These are phyloP conservation scores for Rhodotorula sp. DNA, from an alignment of 1,284 basidiomycete genomes.

Conservation along the genomic window DNA sequence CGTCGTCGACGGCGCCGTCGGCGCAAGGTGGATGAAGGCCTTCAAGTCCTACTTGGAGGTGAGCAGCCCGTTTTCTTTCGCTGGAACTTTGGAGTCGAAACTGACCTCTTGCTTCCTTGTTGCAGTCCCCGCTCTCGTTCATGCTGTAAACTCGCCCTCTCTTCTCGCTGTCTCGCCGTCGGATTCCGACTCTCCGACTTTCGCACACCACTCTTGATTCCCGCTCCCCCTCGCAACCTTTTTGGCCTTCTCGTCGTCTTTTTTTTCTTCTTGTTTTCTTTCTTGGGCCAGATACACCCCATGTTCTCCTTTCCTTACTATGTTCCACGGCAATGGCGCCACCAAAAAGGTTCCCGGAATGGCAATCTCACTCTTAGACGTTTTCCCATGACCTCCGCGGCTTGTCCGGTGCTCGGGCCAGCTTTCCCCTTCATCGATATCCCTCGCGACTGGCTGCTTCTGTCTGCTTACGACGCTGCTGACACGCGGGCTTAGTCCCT, in stretches of 20 bases:
- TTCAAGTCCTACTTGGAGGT: constrained; percentile 99
- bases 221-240: not conserved
- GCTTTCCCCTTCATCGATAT: not conserved
- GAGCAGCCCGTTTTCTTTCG: constrained; percentile 66
- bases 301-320: not conserved
- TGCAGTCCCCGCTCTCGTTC: constrained; percentile 44
- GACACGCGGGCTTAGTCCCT: no score
- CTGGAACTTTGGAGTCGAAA: no score
- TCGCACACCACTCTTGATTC: no score
- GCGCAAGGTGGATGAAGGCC: constrained; percentile 82
- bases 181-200: not conserved
- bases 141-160: constrained; percentile 43
- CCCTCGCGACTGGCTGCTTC: not conserved
- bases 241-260: not conserved
- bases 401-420: not conserved
- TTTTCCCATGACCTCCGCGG: not conserved
- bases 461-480: not conserved
- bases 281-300: not conserved
- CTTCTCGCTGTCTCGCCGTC: not conserved
- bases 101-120: constrained; percentile 6
- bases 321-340: not conserved
- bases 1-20: constrained; percentile 84
- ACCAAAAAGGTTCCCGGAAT: not conserved
- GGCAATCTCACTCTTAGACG: constrained; percentile 7
- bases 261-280: not conserved